phyloP scores from a whole-genome alignment of 1,284 basidiomycete genomes.

The Pulchroboletus neoregius region DNA sequence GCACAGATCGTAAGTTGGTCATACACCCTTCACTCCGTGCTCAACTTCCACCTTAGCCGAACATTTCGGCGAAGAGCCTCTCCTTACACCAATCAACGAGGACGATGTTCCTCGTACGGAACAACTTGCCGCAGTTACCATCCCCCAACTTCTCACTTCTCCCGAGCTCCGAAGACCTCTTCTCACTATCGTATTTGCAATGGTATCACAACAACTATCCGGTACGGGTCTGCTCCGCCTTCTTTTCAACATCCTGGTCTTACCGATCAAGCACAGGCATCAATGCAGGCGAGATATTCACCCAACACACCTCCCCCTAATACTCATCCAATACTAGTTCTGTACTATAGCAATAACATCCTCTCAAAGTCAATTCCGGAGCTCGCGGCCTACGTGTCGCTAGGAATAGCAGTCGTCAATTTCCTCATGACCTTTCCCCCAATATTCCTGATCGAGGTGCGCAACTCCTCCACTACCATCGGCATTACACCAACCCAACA shows the following conservation, averaged over 20 bases:
- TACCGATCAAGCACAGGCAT: constrained; percentile 35
- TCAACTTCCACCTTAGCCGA: constrained; percentile 21
- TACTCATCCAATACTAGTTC: constrained; percentile 51
- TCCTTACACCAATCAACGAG: constrained; percentile 42
- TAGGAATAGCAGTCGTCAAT: constrained; percentile 80
- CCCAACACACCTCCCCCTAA: not conserved
- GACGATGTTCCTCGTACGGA: constrained; percentile 16
- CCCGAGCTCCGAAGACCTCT: constrained; percentile 64
- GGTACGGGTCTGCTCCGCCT: constrained; percentile 39
- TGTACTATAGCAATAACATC: constrained; percentile 89
- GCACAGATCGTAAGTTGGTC: constrained; percentile 25
- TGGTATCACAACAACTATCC: constrained; percentile 77
- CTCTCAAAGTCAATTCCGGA: constrained; percentile 74
- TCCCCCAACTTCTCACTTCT: constrained; percentile 52
- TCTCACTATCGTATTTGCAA: constrained; percentile 66
- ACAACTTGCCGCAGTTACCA: constrained; percentile 40
- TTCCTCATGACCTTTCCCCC: constrained; percentile 77
- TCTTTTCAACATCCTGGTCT: not conserved
- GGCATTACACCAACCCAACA: constrained; percentile 1
- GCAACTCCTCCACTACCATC: not conserved
- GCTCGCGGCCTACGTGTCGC: constrained; percentile 71
- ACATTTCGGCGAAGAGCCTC: constrained; percentile 37
- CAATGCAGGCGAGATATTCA: constrained; percentile 46
- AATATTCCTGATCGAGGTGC: constrained; percentile 78
- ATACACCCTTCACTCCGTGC: not conserved